Evolutionary conservation across 257 asterid genomes (phyloP), one percentile per base, ranked within the genome.

Genomic region (Voacanga thouarsii): DNA sequence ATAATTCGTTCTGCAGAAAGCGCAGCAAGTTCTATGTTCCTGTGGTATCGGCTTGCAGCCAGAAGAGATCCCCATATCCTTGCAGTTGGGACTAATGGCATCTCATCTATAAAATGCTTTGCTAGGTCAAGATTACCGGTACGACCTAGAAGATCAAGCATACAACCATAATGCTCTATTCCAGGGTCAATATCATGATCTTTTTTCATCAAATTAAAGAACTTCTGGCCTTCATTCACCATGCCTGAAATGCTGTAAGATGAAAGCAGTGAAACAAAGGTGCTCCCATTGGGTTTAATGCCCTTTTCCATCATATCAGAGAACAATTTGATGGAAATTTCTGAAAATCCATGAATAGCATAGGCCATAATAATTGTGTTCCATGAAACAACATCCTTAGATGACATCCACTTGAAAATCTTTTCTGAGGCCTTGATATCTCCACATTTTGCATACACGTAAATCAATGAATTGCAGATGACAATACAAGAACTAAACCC

Each of bases 11-110:
- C 55, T 47, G 90, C 86, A 21, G 90, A 90, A 61, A 90, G 33
- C 84, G 89, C 94, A 75, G 95, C 97, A 18, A 92, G 28, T 60
- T 85, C 84, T 24, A 90, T 78, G 80, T 85, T 84, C 72, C 83
- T 78, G 59, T 92, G 92, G 55, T 85, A 85, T 59, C 96, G 84
- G 75, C 91, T 77, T 3, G 94, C 97, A 64, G 87, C 76, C 65
- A 90, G 61, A 57, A 92, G 86, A 68, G 96, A 90, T 44, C 97
- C 93, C 93, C 93, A 92, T 74, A 90, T 86, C 75, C 96, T 86
- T 16, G 84, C 78, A 49, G 91, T 89, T 45, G 95, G 93, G 5
- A 21, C 66, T 33, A 87, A 28, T 0, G 93, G 92, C 94, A 92
- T 87, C 74, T 83, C 87, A 57, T 89, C 89, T 61, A 90, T 85